phyloP scores from a whole-genome alignment of 225 moss, liverwort and hornwort species.

The Polytrichum commune region DNA sequence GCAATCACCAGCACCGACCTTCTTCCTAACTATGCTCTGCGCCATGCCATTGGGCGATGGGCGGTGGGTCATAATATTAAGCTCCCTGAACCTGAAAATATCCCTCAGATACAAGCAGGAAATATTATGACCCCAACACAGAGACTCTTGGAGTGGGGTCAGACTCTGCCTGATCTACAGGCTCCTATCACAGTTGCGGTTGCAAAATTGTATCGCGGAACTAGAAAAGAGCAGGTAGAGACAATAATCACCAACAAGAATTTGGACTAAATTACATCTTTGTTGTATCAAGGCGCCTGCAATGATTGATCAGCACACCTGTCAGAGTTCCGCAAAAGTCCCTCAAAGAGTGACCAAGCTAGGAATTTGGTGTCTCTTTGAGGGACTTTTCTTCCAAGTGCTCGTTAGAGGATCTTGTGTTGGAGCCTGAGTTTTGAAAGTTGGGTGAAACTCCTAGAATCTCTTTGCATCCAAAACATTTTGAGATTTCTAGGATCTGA shows the following conservation, averaged over 20 bases:
- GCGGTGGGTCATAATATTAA: conserved; percentile 45
- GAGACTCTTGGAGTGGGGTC: conserved; percentile 46
- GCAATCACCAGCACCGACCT: conserved; percentile 53
- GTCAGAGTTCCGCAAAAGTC: too few relatives aligned
- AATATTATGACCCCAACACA: conserved; percentile 28
- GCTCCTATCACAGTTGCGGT: conserved; percentile 32
- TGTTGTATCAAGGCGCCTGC: too few relatives aligned
- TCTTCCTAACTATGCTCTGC: conserved; percentile 57
- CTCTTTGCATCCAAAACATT: too few relatives aligned
- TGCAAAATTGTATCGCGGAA: conserved; percentile 31
- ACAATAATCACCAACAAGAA: not conserved
- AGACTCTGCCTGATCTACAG: conserved; percentile 26
- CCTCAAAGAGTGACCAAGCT: too few relatives aligned
- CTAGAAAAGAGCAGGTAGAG: conserved; percentile 42
- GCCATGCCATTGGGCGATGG: conserved; percentile 64
- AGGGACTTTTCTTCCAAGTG: too few relatives aligned
- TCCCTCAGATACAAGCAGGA: conserved; percentile 20
- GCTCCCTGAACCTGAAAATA: conserved; percentile 27
- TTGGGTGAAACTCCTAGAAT: too few relatives aligned
- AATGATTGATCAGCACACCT: too few relatives aligned
- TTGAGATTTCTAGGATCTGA: too few relatives aligned
- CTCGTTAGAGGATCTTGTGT: too few relatives aligned
- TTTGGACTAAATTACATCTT: too few relatives aligned
- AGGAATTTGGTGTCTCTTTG: too few relatives aligned
- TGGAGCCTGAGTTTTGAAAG: too few relatives aligned